A percentile compares a stretch with the other conserved stretches of the same genome.
Evolutionary conservation across 108 stramenopile genomes (phyloP).

Genomic region (Nitzschia palea): DNA sequence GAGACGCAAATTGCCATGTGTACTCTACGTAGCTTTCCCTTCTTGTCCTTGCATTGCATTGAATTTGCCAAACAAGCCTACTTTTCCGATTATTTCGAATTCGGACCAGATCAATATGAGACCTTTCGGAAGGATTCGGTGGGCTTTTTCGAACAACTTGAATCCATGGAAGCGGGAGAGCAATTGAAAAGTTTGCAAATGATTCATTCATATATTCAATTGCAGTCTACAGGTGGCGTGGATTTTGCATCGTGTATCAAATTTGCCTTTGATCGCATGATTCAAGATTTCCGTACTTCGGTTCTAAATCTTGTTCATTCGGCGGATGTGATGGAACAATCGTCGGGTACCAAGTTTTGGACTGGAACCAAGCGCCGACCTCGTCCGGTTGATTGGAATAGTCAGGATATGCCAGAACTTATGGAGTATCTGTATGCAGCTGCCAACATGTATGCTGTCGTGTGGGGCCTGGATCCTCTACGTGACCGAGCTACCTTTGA

Average conservation of each 20-base stretch:
- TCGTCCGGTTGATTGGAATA: conserved; percentile 10
- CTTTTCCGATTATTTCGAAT: conserved; percentile 6
- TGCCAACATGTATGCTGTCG: conserved; percentile 3
- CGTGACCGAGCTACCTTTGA: conserved; percentile 28
- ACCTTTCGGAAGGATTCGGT: neutral
- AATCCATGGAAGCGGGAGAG: neutral
- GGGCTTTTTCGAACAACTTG: neutral
- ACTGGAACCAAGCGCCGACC: conserved; percentile 3
- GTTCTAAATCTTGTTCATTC: neutral
- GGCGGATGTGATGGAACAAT: conserved; percentile 1
- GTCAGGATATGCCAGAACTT: conserved; percentile 13
- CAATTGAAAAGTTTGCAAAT: neutral
- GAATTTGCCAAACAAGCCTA: conserved; percentile 77
- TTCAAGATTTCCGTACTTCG: conserved; percentile 76
- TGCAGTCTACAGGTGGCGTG: neutral
- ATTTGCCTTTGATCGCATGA: neutral
- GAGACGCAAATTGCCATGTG: conserved; percentile 4
- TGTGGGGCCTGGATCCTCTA: neutral
- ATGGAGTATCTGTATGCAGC: neutral
- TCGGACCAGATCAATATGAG: conserved; percentile 4
- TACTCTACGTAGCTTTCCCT: neutral
- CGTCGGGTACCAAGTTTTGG: neutral
- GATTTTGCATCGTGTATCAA: neutral
- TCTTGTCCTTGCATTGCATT: neutral
- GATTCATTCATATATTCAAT: neutral